Base-by-base conservation (phyloP, 345 rosid species). In the Syzygium oleosum region DNA sequence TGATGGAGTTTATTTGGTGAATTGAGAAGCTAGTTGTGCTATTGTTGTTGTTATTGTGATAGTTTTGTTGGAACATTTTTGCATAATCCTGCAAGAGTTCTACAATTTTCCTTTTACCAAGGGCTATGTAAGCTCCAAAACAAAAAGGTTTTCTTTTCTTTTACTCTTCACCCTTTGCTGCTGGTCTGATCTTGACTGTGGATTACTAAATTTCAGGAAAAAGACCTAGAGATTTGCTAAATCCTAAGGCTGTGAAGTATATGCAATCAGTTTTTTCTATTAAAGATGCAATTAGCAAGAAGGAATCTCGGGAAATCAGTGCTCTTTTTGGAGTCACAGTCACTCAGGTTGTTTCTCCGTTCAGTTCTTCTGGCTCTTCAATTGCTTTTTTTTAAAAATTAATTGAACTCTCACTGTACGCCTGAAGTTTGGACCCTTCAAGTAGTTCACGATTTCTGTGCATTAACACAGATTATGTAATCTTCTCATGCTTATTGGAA, bases 211-310 rank as follows among this genome's bases (percentile, higher is more conserved):
- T 25, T 56, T 86, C 94, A 98, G 99, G 99, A 84, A 98, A 98
- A 93, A 95, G 99, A 86, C 99, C 99, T 31, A 95, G 99, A 91
- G 99, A 98, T 92, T 94, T 98, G 91, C 89, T 98, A 87, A 97
- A 95, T 88, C 98, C 99, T 12, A 98, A 97, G 92, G 99, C 98
- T 55, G 94, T 95, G 87, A 97, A 95, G 88, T 94, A 98, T 91
- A 94, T 98, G 96, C 98, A 97, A 94, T 93, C 95, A 52, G 87
- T 97, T 91, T 98, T 97, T 65, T 93, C 99, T 83, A 90, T 98
- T 89, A 98, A 97, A 96, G 99, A 98, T 90, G 96, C 95, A 63
- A 94, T 97, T 88, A 96, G 96, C 88, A 98, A 98, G 93, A 98
- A 93, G 90, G 99, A 98, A 94, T 95, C 92, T 65, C 96, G 98